phyloP scores from a whole-genome alignment of 2,329 filamentous ascomycete species.

The Zalaria sp. region DNA sequence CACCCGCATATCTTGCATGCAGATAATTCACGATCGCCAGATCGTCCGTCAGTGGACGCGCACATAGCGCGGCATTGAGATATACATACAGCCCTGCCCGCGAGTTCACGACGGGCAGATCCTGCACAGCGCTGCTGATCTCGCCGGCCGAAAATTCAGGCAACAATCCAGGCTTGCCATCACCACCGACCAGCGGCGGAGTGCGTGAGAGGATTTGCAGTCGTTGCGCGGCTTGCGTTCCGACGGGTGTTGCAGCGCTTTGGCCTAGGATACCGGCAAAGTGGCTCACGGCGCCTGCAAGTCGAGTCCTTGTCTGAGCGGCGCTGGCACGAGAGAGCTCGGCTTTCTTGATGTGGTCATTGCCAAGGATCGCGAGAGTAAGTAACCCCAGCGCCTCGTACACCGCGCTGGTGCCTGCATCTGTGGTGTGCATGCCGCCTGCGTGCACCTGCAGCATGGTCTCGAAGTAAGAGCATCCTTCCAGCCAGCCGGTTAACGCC shows the following conservation, averaged over 20 bases:
- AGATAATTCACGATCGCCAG: conserved; percentile 63
- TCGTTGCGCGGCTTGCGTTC: conserved; percentile 9
- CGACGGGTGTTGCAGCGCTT: conserved; percentile 16
- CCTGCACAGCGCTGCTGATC: conserved; percentile 21
- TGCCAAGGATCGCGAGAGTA: conserved; percentile 14
- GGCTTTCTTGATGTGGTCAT: conserved; percentile 4
- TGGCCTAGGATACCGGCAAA: conserved; percentile 19
- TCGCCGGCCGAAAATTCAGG: conserved; percentile 46
- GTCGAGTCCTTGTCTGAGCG: conserved; percentile 10
- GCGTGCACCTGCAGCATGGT: conserved; percentile 15
- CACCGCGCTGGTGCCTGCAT: conserved; percentile 10
- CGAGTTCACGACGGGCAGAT: conserved; percentile 59
- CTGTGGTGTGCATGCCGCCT: conserved; percentile 12
- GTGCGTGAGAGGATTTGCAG: conserved; percentile 13
- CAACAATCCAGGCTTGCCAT: conserved; percentile 43
- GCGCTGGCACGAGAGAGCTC: conserved; percentile 6
- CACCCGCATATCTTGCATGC: conserved; percentile 72
- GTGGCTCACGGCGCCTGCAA: conserved; percentile 16
- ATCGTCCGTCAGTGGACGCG: conserved; percentile 73
- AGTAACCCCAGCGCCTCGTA: conserved; percentile 19
- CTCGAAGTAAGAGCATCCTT: conserved; percentile 14
- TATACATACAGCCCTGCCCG: conserved; percentile 76
- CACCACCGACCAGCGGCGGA: conserved; percentile 50
- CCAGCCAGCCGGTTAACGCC: conserved; percentile 15
- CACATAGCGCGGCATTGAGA: conserved; percentile 68